Evolutionary conservation across 2,329 filamentous ascomycete species (phyloP), one percentile per base, ranked within the genome.

Genomic region (Aspergillus sojae): DNA sequence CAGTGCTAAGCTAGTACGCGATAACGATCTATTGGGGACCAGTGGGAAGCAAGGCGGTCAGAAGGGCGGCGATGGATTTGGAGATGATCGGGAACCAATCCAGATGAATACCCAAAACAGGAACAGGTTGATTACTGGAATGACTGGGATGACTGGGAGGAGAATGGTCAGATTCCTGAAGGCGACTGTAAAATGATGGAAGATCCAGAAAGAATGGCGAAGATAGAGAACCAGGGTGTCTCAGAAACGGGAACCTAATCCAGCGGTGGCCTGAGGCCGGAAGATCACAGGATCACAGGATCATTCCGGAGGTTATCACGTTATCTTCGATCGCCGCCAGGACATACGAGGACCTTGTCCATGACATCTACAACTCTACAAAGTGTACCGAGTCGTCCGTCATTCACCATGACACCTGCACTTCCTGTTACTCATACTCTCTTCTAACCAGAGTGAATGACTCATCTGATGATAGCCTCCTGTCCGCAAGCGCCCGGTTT

Each of bases 11-110:
- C 71, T 70, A 21, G 43, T 23, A 12, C 67, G 67, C 69, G 73
- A 75, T 74, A 76, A 75, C 71, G 70, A 72, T 65, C 65, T 68
- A 71, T 67, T 64, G 60, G 62, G 61, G 62, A 64, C 61, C 56
- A 36, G 50, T 41, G 39, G 39, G 39, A 41, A n/a, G 39, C 39
- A 70, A 73, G 72, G 74, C 73, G 74, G 74, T 75, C 71, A 75
- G 72, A 58, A 71, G 71, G 68, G 73, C 71, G 72, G 71, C 66
- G 66, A 67, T 69, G 65, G 62, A 16, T 10, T 55, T 39, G 52
- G 32, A 28, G 52, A 41, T 26, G 23, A 55, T 55, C 52, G 34
- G 21, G 56, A 54, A 36, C 45, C 61, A 64, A 59, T 53, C 28
- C 52, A 54, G 52, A n/a, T 36, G 14, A 14, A 23, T 19, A 26